Base-by-base conservation (phyloP, 305 asterid species). In the Fraxinus sp. region DNA sequence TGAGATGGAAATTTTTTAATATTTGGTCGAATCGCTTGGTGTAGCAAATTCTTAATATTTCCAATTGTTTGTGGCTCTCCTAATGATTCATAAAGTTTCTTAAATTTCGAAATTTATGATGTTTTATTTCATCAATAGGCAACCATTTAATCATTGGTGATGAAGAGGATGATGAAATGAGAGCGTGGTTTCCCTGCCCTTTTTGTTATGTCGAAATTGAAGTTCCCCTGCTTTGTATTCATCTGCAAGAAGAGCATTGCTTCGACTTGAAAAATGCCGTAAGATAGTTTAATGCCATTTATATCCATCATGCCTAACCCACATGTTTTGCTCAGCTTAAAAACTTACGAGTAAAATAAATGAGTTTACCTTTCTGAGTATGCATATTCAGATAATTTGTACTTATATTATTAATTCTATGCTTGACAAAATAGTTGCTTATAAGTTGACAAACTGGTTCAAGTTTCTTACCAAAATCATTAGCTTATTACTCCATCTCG, bases 171-270 rank as follows among this genome's bases (percentile, higher is more conserved):
- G 95, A 90, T 49, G 97, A 90, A 78, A 90, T 90, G 77, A 86
- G 92, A 83, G 90, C 94, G 64, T 93, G 97, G 97, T 93, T 94
- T 86, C 97, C 98, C 80, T 94, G 98, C 90, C 98, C 98, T 81
- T 94, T 91, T 85, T 94, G 96, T 64, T 93, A 91, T 78, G 88
- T 94, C 2, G 97, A 93, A 84, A 88, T 91, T 57, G 96, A 94
- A 84, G 86, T 94, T 33, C 92, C 89, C 26, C 79, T 89, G 79
- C 88, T 94, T 14, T 93, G 98, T 76, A 81, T 75, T 81, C 97
- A 94, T 88, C 88, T 94, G 82, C 97, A 93, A 86, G 96, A 91
- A 78, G 96, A 93, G 88, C 98, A 94, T 74, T 94, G 96, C 85
- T 93, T 93, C 24, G 90, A 86, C 86, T 77, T 88, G 83, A 90